phyloP scores from a whole-genome alignment of 2,329 filamentous ascomycete species.

The Zymoseptoria tritici region DNA sequence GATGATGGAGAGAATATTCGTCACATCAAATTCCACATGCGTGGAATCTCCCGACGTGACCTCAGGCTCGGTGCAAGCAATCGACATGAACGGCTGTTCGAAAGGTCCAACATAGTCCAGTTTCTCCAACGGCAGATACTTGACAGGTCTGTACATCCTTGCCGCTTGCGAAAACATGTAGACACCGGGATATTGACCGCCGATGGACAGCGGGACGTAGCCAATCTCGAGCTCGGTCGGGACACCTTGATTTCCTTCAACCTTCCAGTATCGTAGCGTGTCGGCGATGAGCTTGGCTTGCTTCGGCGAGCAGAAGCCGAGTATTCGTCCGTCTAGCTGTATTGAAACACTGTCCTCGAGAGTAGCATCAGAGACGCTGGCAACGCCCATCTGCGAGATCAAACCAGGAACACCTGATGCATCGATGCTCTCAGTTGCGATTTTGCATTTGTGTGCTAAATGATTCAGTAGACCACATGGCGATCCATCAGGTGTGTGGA shows the following conservation, averaged over 20 bases:
- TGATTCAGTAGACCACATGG: conserved; percentile 94
- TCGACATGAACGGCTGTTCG: conserved; percentile 97
- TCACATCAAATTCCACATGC: conserved; percentile 89
- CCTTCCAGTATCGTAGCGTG: conserved; percentile 90
- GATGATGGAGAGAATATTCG: conserved; percentile 93
- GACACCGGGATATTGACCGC: conserved; percentile 91
- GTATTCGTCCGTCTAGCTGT: conserved; percentile 79
- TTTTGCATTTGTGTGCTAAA: conserved; percentile 86
- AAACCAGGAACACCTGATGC: conserved; percentile 66
- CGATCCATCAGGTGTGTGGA: conserved; percentile 92
- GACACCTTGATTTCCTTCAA: conserved; percentile 72
- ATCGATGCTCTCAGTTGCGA: conserved; percentile 69
- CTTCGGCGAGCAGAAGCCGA: conserved; percentile 83
- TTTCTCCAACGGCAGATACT: conserved; percentile 79
- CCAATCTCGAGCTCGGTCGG: conserved; percentile 85
- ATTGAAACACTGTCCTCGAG: conserved; percentile 79
- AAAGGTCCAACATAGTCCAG: conserved; percentile 85
- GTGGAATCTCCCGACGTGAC: conserved; percentile 82
- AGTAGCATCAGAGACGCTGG: conserved; percentile 66
- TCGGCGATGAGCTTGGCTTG: conserved; percentile 77
- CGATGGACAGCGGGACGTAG: conserved; percentile 76
- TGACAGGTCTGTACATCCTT: conserved; percentile 84
- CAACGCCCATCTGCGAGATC: conserved; percentile 71
- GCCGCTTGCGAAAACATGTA: conserved; percentile 86
- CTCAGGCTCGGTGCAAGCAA: conserved; percentile 83